phyloP scores from a whole-genome alignment of 345 rosid genomes.

The Lepidium sativum region DNA sequence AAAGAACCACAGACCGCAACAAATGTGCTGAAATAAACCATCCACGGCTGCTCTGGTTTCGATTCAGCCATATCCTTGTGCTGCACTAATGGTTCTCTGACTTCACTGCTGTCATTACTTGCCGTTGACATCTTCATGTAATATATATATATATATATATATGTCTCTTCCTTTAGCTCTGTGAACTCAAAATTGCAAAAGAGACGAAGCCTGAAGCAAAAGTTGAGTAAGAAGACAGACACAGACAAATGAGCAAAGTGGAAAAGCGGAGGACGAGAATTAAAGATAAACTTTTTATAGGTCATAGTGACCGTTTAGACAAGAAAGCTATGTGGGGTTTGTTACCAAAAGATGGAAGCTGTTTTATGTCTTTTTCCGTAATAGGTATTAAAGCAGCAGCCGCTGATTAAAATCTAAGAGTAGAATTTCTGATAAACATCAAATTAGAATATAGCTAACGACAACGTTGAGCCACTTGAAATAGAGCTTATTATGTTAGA shows the following conservation, averaged over 20 bases:
- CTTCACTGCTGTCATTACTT: constrained; percentile 16
- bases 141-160: background rate
- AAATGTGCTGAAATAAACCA: constrained; percentile 71
- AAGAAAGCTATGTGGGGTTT: constrained; percentile 10
- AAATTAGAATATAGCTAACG: constrained; percentile 1
- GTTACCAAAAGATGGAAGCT: constrained; percentile 14
- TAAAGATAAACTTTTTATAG: background rate
- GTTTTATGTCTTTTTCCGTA: constrained; percentile 11
- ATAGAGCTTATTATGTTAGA: background rate
- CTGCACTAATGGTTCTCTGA: constrained; percentile 15
- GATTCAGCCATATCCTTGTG: constrained; percentile 21
- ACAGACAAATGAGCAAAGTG: background rate
- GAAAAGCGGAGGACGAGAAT: constrained; percentile 8
- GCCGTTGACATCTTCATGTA: constrained; percentile 11
- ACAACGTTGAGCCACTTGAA: too few species aligned
- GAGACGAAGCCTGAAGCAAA: constrained; percentile 23
- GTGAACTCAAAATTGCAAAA: constrained; percentile 13
- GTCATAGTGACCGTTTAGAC: constrained; percentile 7
- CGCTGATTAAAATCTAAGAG: background rate
- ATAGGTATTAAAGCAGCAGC: background rate
- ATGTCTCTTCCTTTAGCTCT: background rate
- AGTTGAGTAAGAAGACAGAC: constrained; percentile 12
- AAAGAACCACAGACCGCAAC: constrained; percentile 84
- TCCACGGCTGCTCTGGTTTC: constrained; percentile 42
- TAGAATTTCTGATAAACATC: background rate